Percentiles rank a stretch among this genome's conserved stretches.
Conservation (phyloP, 1,284 basidiomycete species). For the Entoloma clypeatum region DNA sequence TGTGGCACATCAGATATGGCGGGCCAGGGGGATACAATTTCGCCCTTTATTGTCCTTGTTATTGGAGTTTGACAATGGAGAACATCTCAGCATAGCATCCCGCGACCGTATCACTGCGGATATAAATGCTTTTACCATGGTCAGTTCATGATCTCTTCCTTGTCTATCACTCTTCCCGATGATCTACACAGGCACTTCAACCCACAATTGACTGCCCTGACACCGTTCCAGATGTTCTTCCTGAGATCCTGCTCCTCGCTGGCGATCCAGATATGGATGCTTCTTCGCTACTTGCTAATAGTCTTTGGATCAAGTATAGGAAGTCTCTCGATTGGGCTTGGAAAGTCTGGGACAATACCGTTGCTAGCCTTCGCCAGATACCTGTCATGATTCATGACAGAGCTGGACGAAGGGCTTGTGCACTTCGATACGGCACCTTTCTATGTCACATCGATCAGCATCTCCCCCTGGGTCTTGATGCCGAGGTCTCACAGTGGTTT, state of each 20-base stretch:
- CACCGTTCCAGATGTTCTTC: constrained; percentile 54
- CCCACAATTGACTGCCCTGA: constrained; percentile 43
- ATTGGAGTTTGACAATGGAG: constrained; percentile 58
- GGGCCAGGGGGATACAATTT: constrained; percentile 57
- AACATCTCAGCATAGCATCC: constrained; percentile 47
- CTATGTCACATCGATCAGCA: constrained; percentile 71
- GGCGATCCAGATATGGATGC: constrained; percentile 54
- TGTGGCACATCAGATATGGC: constrained; percentile 58
- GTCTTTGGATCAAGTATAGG: constrained; percentile 76
- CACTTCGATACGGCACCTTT: constrained; percentile 63
- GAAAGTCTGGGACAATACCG: constrained; percentile 76
- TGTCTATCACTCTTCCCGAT: constrained; percentile 3
- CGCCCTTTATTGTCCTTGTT: constrained; percentile 58
- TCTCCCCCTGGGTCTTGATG: constrained; percentile 64
- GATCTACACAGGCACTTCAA: constrained; percentile 39
- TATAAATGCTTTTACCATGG: constrained; percentile 54
- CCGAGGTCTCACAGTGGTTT: constrained; percentile 66
- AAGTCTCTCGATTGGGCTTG: constrained; percentile 67
- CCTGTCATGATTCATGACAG: constrained; percentile 50
- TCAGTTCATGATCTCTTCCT: constrained; percentile 37
- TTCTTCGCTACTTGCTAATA: constrained; percentile 65
- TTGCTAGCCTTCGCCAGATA: constrained; percentile 65
- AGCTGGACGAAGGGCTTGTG: constrained; percentile 44
- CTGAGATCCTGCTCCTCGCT: constrained; percentile 63
- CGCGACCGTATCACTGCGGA: constrained; percentile 60